Base-by-base conservation (phyloP, 1,284 basidiomycete species). In the Sutorius eximius region DNA sequence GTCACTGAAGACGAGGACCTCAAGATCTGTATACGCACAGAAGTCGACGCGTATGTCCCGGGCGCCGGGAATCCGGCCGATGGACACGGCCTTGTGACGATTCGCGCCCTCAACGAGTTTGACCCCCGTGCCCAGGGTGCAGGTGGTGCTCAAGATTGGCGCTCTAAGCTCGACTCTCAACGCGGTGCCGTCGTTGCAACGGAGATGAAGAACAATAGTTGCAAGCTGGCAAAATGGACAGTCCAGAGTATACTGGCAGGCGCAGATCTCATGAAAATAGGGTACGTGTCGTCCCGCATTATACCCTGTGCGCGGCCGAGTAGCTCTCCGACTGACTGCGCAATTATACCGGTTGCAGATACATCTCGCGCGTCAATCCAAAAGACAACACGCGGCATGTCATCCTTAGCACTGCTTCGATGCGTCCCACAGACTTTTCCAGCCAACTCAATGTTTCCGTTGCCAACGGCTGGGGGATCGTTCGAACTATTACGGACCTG, bases 131-230 rank as follows among this genome's bases (percentile, higher is more conserved):
- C 94, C 1, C 85, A 87, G 62, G 96, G 96, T 34, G 87, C 91
- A 2, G 94, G 94, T 47, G 92, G 93, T 51, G 95, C 96, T 16
- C 92, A 94, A 22, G 97, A 99, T 74, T 99, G 97, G 97, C 86
- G 95, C 47, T 83, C 90, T 47, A 97, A 97, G 75, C 80, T 99
- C 49, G 97, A 99, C 75, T 87, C 91, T 9, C 95, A 98, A 75
- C 87, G 95, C 57, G 97, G 97, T 67, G 97, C 97, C 3, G 96
- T 99, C 43, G 94, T 99, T 55, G 95, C 97, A 45, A 97, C 94
- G 41, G 97, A 99, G 80, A 98, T 99, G 97, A 99, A 99, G 82
- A 99, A 99, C 78, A 99, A 99, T 78, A 93, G 90, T 68, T 95
- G 89, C 79, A 99, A 99, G 76, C 83, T 99, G 49, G 95, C 96